Evolutionary conservation across 1,284 basidiomycete genomes (phyloP).

Genomic region (Ceratobasidium theobromae): DNA sequence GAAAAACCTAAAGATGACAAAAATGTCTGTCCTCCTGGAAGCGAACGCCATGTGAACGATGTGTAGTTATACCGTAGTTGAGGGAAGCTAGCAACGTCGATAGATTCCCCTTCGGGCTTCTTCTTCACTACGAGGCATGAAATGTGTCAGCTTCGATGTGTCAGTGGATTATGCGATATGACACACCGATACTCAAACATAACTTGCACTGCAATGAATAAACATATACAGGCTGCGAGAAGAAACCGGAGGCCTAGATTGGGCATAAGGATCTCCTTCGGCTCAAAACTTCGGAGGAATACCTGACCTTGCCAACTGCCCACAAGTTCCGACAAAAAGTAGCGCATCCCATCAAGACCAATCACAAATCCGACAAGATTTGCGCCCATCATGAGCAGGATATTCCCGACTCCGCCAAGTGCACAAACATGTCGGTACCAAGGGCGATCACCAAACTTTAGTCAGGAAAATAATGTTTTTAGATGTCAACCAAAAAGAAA

Average conservation of each 20-base stretch:
- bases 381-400: slow-evolving; percentile 88
- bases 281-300: not conserved
- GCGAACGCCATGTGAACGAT: not conserved
- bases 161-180: slow-evolving; percentile 26
- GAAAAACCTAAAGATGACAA: not conserved
- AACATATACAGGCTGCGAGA: slow-evolving; percentile 57
- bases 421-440: slow-evolving; percentile 93
- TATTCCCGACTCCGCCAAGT: slow-evolving; percentile 80
- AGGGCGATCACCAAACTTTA: slow-evolving; percentile 60
- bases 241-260: slow-evolving; percentile 67
- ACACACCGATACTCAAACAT: slow-evolving; percentile 92
- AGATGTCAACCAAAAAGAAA: not conserved
- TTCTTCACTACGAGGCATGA: slow-evolving; percentile 46
- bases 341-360: slow-evolving; percentile 78
- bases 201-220: slow-evolving; percentile 85
- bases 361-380: slow-evolving; percentile 97
- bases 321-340: slow-evolving; percentile 67
- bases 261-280: not conserved
- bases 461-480: not conserved
- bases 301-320: slow-evolving; percentile 63
- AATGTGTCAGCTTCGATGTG: slow-evolving; percentile 21
- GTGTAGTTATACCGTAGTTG: not conserved
- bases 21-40: not conserved
- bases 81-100: slow-evolving; percentile 53
- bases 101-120: slow-evolving; percentile 62